Percentiles rank a stretch among this genome's conserved stretches.
These are phyloP conservation scores for Phytopythium aichiense DNA, from an alignment of 352 stramenopile genomes.

Conservation along the genomic window DNA sequence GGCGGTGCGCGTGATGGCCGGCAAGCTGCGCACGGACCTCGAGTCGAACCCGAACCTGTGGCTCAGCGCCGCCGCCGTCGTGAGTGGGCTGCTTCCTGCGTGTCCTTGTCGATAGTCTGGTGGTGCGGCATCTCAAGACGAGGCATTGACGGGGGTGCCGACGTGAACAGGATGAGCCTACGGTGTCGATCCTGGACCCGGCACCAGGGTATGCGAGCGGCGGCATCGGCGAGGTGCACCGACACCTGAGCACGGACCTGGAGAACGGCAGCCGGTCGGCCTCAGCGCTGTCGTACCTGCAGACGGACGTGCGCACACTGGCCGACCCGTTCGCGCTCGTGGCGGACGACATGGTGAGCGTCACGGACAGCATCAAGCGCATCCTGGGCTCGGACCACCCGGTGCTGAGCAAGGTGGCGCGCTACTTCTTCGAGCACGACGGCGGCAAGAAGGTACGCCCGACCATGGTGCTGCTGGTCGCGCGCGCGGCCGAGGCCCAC, in stretches of 20 bases:
- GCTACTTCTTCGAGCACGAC: slow-evolving; percentile 94
- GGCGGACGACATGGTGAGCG: slow-evolving; percentile 84
- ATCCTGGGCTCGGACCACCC: slow-evolving; percentile 96
- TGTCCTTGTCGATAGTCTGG: not conserved
- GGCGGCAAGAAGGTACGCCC: slow-evolving; percentile 98
- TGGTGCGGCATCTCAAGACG: not conserved
- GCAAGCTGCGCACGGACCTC: slow-evolving; percentile 60
- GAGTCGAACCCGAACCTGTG: slow-evolving; percentile 80
- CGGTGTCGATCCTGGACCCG: slow-evolving; percentile 78
- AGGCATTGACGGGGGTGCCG: not conserved
- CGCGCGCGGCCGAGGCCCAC: slow-evolving; percentile 87
- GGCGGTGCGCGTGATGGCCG: slow-evolving; percentile 51
- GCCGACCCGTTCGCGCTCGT: slow-evolving; percentile 94
- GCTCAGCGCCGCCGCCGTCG: slow-evolving; percentile 73
- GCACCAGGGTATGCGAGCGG: slow-evolving; percentile 52
- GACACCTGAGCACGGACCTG: slow-evolving; percentile 40
- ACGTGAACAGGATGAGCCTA: slow-evolving; percentile 61
- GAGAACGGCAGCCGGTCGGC: slow-evolving; percentile 11
- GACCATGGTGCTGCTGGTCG: slow-evolving; percentile 96
- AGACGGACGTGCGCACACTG: slow-evolving; percentile 43
- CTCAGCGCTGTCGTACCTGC: slow-evolving; percentile 43
- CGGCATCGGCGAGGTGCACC: slow-evolving; percentile 21
- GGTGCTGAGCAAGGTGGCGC: slow-evolving; percentile 95
- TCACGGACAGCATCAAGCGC: slow-evolving; percentile 94
- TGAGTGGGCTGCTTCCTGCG: slow-evolving; percentile 12